Evolutionary conservation across 148 eudicot genomes (phyloP).

Genomic region (Rhododendron simsii): DNA sequence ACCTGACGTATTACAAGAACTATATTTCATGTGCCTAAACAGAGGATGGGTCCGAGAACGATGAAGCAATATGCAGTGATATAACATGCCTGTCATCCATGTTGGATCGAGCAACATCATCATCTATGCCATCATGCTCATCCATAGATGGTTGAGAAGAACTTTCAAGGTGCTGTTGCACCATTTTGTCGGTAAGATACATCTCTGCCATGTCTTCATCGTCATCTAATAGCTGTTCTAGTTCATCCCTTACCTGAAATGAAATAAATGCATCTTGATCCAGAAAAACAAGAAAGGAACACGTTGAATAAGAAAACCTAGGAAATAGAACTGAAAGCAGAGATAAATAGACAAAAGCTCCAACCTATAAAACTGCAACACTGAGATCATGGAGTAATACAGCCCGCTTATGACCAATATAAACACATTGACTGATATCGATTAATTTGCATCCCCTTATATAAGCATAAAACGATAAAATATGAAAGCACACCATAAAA

Average conservation of each 20-base stretch:
- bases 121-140: constrained; percentile 52
- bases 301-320: constrained; percentile 1
- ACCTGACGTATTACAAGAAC: constrained; percentile 32
- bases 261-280: constrained; percentile 8
- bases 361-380: neutral
- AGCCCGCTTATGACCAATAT: neutral
- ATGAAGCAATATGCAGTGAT: neutral
- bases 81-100: constrained; percentile 54
- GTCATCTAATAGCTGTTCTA: constrained; percentile 85
- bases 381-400: constrained; percentile 1
- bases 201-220: constrained; percentile 99
- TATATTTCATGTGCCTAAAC: neutral
- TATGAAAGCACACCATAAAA: too few species aligned
- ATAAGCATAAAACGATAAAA: neutral
- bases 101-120: constrained; percentile 45
- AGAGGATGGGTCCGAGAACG: neutral
- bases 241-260: constrained; percentile 90
- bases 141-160: constrained; percentile 56
- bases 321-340: neutral
- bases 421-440: neutral
- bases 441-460: neutral
- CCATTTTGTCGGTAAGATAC: constrained; percentile 86
- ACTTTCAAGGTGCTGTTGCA: constrained; percentile 53
- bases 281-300: constrained; percentile 1
- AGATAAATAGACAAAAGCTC: neutral